These are phyloP conservation scores for Coprinopsis cinerea DNA, from an alignment of 768 basidiomycete genomes.

Conservation along the genomic window DNA sequence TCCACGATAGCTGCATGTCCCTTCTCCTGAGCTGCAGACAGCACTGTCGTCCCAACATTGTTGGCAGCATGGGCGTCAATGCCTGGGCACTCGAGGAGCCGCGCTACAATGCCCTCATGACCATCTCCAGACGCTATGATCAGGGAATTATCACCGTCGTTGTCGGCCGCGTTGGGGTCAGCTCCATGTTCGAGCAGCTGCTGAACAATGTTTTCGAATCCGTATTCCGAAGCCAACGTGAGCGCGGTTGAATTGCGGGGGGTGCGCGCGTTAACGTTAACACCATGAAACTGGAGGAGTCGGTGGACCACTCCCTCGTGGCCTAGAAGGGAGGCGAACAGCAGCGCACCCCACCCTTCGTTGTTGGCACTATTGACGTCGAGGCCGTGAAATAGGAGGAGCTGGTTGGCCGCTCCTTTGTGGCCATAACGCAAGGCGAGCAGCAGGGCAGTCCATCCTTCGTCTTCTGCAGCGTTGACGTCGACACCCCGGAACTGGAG, in stretches of 20 bases:
- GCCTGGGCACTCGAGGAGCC: neutral
- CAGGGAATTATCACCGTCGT: neutral
- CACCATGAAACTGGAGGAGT: neutral
- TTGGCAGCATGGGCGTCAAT: neutral
- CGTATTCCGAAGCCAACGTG: neutral
- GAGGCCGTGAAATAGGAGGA: neutral
- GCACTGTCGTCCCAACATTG: neutral
- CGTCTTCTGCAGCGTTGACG: too few relatives aligned
- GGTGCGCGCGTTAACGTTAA: too few relatives aligned
- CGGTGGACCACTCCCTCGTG: too few relatives aligned
- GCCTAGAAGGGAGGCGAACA: too few relatives aligned
- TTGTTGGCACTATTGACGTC: too few relatives aligned
- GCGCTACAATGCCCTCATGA: neutral
- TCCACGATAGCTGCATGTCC: too few relatives aligned
- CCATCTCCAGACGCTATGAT: neutral
- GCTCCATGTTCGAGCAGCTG: neutral
- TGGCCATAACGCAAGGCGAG: too few relatives aligned
- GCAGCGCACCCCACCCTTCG: too few relatives aligned
- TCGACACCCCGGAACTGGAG: neutral
- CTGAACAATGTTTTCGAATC: neutral
- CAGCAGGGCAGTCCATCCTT: too few relatives aligned
- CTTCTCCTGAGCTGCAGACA: neutral
- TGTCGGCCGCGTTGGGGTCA: neutral
- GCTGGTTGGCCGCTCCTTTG: neutral
- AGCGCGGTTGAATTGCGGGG: too few relatives aligned